These are phyloP conservation scores for Gossypium gossypioides DNA, from an alignment of 441 rosid species.

Conservation along the genomic window DNA sequence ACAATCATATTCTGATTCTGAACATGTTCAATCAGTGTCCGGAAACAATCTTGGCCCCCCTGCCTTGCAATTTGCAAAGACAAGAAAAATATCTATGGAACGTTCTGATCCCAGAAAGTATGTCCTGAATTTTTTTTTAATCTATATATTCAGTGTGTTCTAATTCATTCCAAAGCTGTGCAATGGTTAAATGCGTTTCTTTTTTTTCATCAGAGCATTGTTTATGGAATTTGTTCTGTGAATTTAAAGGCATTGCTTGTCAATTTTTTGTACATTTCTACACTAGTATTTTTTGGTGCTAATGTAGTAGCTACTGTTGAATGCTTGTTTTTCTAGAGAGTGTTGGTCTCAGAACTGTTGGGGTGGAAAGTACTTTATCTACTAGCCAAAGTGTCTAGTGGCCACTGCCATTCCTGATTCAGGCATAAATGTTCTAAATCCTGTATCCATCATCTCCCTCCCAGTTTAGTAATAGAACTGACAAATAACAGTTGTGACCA, in stretches of 20 bases:
- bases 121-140: constrained; percentile 15
- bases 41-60: constrained; percentile 56
- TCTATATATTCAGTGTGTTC: not conserved
- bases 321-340: not conserved
- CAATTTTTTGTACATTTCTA: not conserved
- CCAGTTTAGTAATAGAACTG: not conserved
- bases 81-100: constrained; percentile 82
- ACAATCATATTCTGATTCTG: constrained; percentile 58
- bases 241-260: not conserved
- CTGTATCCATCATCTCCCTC: not conserved
- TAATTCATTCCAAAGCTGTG: not conserved
- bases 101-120: constrained; percentile 85
- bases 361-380: not conserved
- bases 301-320: not conserved
- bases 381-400: not conserved
- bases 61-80: constrained; percentile 79
- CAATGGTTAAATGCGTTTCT: not conserved
- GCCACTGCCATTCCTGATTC: not conserved
- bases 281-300: not conserved
- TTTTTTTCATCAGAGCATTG: not conserved
- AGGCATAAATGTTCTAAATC: not conserved
- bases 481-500: not conserved
- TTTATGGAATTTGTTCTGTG: not conserved
- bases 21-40: constrained; percentile 51
- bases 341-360: not conserved